Percentiles rank a stretch among this genome's conserved stretches.
Conservation (phyloP, 306 rosid genomes). For the Heteromeles arbutifolia region DNA sequence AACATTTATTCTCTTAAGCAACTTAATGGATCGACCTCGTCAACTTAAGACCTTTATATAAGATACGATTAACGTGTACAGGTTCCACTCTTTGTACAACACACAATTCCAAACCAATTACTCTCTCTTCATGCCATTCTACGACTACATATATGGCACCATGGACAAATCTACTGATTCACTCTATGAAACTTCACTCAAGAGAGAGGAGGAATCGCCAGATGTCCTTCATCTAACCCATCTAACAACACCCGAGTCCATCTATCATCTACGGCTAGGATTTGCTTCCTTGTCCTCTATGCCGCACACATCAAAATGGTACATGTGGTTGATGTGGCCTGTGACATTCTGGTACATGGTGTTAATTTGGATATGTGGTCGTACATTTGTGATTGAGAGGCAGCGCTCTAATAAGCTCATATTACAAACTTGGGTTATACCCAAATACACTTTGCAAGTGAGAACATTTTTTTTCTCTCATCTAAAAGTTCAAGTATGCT, state of each 20-base stretch:
- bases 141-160: slow-evolving; percentile 55
- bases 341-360: slow-evolving; percentile 31
- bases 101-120: slow-evolving; percentile 63
- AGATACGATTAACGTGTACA: neutral
- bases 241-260: slow-evolving; percentile 48
- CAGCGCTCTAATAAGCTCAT: slow-evolving; percentile 16
- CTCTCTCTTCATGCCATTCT: slow-evolving; percentile 57
- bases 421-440: slow-evolving; percentile 33
- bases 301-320: slow-evolving; percentile 51
- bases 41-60: too few relatives aligned
- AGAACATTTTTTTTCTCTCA: neutral
- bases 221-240: slow-evolving; percentile 50
- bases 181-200: slow-evolving; percentile 25
- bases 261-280: slow-evolving; percentile 44
- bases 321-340: slow-evolving; percentile 56
- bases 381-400: slow-evolving; percentile 24
- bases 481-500: too few relatives aligned
- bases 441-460: slow-evolving; percentile 24
- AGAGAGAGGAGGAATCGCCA: slow-evolving; percentile 30
- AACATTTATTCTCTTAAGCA: too few relatives aligned
- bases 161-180: slow-evolving; percentile 35
- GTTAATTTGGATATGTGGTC: slow-evolving; percentile 18
- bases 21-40: too few relatives aligned
- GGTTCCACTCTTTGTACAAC: slow-evolving; percentile 66
- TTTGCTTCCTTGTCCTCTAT: slow-evolving; percentile 49